Percentiles rank a stretch among this genome's conserved stretches.
These are phyloP conservation scores for Xylaria multiplex DNA, from an alignment of 2,329 filamentous ascomycete genomes.

Conservation along the genomic window DNA sequence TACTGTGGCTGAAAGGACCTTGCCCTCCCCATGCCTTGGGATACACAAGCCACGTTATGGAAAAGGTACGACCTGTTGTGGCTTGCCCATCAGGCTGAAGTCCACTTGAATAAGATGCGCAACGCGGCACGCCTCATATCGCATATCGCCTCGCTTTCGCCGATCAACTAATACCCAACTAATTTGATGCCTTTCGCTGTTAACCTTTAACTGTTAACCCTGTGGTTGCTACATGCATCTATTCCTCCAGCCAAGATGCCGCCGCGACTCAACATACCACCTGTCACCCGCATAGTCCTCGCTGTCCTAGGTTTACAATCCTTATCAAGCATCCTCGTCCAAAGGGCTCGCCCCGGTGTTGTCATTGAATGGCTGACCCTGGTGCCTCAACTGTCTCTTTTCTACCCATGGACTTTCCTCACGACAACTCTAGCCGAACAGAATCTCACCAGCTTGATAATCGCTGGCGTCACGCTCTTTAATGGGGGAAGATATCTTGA, in stretches of 20 bases:
- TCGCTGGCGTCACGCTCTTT: constrained; percentile 82
- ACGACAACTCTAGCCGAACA: constrained; percentile 90
- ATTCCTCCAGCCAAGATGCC: constrained; percentile 65
- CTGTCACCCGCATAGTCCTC: constrained; percentile 85
- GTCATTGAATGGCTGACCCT: constrained; percentile 88
- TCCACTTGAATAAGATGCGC: constrained; percentile 11
- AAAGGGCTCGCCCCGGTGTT: constrained; percentile 70
- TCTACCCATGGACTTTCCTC: constrained; percentile 93
- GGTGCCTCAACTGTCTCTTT: constrained; percentile 81
- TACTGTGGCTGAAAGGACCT: not conserved
- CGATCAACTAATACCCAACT: constrained; percentile 25
- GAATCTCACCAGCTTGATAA: constrained; percentile 85
- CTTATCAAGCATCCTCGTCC: constrained; percentile 80
- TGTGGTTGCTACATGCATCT: constrained; percentile 37
- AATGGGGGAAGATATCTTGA: constrained; percentile 96
- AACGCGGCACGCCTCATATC: constrained; percentile 22
- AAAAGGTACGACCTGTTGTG: constrained; percentile 17
- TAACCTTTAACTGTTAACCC: constrained; percentile 12
- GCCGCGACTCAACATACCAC: constrained; percentile 88
- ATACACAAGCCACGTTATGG: constrained; percentile 19
- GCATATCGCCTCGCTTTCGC: constrained; percentile 16
- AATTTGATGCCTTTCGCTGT: constrained; percentile 19
- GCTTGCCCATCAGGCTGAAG: constrained; percentile 33
- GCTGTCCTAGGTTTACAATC: constrained; percentile 80
- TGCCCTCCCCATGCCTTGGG: not conserved